Percentiles rank a stretch among this genome's conserved stretches.
Conservation (phyloP, 257 asterid species). For the Plantago elongata region DNA sequence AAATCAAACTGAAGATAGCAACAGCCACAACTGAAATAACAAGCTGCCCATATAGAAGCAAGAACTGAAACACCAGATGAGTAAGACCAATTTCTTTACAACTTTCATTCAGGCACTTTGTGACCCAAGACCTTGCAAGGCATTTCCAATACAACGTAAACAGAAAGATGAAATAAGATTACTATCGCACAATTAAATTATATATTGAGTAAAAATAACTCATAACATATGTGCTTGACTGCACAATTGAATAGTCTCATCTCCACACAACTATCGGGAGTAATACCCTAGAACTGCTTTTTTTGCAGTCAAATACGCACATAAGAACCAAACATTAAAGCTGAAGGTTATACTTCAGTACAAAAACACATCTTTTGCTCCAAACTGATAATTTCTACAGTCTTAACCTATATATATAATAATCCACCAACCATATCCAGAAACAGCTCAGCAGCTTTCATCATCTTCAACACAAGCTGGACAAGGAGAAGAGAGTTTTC, state of each 20-base stretch:
- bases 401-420: background rate
- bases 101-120: too few relatives aligned
- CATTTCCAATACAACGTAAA: background rate
- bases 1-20: background rate
- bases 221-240: slow-evolving; percentile 1
- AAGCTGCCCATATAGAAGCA: too few relatives aligned
- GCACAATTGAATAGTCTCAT: background rate
- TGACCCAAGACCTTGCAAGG: too few relatives aligned
- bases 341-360: background rate
- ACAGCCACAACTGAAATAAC: too few relatives aligned
- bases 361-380: background rate
- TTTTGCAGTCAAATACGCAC: slow-evolving; percentile 1
- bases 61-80: too few relatives aligned
- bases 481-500: slow-evolving; percentile 14
- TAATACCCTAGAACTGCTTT: background rate
- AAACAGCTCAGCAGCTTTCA: slow-evolving; percentile 25
- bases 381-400: background rate
- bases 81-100: too few relatives aligned
- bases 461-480: slow-evolving; percentile 41
- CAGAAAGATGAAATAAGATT: background rate
- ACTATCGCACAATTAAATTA: too few relatives aligned
- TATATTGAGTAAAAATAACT: background rate
- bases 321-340: background rate
- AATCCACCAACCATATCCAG: background rate
- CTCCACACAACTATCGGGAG: background rate